phyloP scores from a whole-genome alignment of 2,329 filamentous ascomycete genomes.

The Trichothecium roseum region DNA sequence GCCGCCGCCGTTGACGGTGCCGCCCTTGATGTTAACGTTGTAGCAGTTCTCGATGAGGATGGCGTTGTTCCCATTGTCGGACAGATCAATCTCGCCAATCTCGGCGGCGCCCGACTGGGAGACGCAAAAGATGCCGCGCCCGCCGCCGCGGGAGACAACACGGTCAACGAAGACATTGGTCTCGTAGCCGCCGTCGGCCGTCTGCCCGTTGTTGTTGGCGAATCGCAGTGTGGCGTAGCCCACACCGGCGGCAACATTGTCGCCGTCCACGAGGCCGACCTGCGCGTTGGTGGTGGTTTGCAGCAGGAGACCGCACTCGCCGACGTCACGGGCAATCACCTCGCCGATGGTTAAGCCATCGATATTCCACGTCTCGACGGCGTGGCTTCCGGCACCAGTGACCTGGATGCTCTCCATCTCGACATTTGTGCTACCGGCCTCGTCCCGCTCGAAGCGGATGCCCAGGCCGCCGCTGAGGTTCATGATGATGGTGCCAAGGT shows the following conservation, averaged over 20 bases:
- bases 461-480: constrained; percentile 43
- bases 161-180: constrained; percentile 43
- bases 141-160: constrained; percentile 44
- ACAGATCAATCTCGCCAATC: constrained; percentile 37
- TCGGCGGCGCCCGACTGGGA: constrained; percentile 42
- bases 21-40: constrained; percentile 37
- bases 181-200: constrained; percentile 36
- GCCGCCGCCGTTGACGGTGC: constrained; percentile 42
- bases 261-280: constrained; percentile 43
- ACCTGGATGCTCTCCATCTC: constrained; percentile 41
- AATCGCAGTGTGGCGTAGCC: constrained; percentile 48
- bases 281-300: constrained; percentile 41
- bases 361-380: constrained; percentile 51
- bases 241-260: constrained; percentile 40
- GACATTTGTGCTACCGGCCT: constrained; percentile 40
- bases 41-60: constrained; percentile 52
- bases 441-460: constrained; percentile 47
- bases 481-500: constrained; percentile 41
- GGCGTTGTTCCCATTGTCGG: constrained; percentile 43
- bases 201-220: constrained; percentile 44
- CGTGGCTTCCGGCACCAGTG: constrained; percentile 42
- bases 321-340: constrained; percentile 42
- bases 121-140: constrained; percentile 47
- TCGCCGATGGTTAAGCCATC: constrained; percentile 38
- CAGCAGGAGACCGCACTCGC: constrained; percentile 45